Evolutionary conservation across 805 yeast genomes (phyloP), one percentile per base, ranked within the genome.

Genomic region (Yarrowia sp.): DNA sequence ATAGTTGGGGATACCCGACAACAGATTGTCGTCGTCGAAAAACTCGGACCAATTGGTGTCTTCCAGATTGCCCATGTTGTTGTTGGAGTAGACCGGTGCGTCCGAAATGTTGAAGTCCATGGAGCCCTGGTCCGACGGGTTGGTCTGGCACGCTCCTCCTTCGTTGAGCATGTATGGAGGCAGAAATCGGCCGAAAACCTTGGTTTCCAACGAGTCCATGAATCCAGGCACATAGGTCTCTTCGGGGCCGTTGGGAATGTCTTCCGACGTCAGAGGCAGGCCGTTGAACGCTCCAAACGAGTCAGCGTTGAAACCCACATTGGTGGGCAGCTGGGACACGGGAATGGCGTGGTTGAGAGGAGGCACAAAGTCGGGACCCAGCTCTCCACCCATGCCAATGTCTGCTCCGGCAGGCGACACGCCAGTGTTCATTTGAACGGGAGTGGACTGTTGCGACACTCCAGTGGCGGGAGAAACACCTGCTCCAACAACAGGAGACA

Each of bases 131-230:
- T 24, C 62, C 21, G 28, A 21, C 14, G 28, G 36, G n/a, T 19
- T 44, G 24, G 32, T 56, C 28, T 43, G 36, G 21, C 49, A 63
- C 0, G n/a, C 46, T 11, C 51, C 32, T 16, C 49, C 49, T 9
- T 58, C 51, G 30, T 66, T 64, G 70, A 86, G 79, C 96, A 90
- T 90, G 72, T 89, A 90, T 3, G 96, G 95, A 2, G 96, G 96
- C 56, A 90, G 72, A 68, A 88, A 86, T 41, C 89, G 78, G 0
- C 97, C 97, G 78, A 91, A 91, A 19, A 91, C 81, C 71, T 90
- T 92, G 71, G 90, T 84, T 73, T 91, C 97, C 52, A 91, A 75
- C 68, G 87, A 89, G 73, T 91, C 96, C 80, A 91, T 88, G 46
- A 89, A 87, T 4, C 96, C 95, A 1, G 95, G 90, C 67, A 89